Evolutionary conservation across 345 rosid genomes (phyloP), one percentile per base, ranked within the genome.

Genomic region (Eucalyptus erythrocorys): DNA sequence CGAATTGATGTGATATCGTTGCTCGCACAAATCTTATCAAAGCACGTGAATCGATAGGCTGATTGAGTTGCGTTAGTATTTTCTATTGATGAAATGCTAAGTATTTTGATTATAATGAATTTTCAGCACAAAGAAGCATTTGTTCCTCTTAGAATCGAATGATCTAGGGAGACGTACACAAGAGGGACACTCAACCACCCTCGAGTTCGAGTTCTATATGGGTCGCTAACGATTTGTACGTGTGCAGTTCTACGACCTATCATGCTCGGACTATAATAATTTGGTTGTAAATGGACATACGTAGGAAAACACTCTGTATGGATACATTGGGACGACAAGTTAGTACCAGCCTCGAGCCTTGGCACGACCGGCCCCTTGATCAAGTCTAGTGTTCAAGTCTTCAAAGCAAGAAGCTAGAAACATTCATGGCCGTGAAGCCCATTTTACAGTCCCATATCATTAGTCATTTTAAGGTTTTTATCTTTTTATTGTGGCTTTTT

Each of bases 271-370:
- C 21, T 64, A n/a, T 0, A 64, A 3, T 7, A n/a, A 11, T n/a
- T n/a, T 16, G 5, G n/a, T n/a, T n/a, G 40, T 64, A 64, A 64
- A 64, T 14, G 26, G 5, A 19, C 7, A 12, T 34, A 34, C 26
- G 43, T 71, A 34, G 26, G 10, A 71, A 71, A 40, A 17, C 13
- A 9, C 7, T 64, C 7, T 14, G 3, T 2, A n/a, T 7, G 81
- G 4, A 42, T 26, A 17, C 24, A 42, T 37, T 2, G 13, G 43
- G 43, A 34, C 24, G 6, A 34, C 24, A 17, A 34, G 57, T 34
- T 9, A 9, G 13, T 19, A 5, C 5, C 4, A 0, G 2, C 13
- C 4, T 71, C 14, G 4, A 37, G 82, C 15, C 8, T 2, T 6
- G 0, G 82, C 82, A 32, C 5, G 81, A 22, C 4, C 4, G 0